Base-by-base conservation (phyloP, 306 rosid species). In the Cucurbita ficifolia region DNA sequence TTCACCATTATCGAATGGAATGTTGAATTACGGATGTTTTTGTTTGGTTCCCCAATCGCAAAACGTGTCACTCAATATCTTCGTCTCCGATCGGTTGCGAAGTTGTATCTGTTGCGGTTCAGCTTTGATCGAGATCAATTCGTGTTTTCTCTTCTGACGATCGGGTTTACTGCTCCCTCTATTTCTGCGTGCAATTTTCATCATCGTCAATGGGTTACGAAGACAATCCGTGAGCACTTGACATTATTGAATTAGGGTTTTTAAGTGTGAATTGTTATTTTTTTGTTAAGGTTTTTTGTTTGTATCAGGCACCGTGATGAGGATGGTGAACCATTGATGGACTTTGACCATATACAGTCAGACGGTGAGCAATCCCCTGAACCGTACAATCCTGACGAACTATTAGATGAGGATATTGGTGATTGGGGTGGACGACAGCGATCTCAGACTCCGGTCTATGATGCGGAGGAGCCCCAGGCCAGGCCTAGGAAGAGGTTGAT, bases 241-340 rank as follows among this genome's bases (percentile, higher is more conserved):
- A 58, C 29, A 71, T 72, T 38, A 55, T 46, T 45, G 61, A 56
- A 54, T 71, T 74, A 63, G 22, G 79, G 74, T 76, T 79, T 61
- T 76, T 78, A 80, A 80, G 70, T 68, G 29, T 33, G 59, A 73
- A 77, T 80, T 67, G 60, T 52, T 16, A 2, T 16, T 4, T 69
- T 58, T 75, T 50, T 67, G 1, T 17, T 14, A 4, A 0, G 17
- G 14, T 4, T 5, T 5, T 45, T n/a, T 49, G 22, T 48, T 76
- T 57, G 62, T 45, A 53, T 24, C 65, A 95, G 97, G 96, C 88
- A 82, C 69, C 96, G 96, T 16, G 97, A 95, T 19, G 99, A 95
- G 80, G 96, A 95, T 17, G 97, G 99, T 1, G 99, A 95, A 77
- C 86, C 96, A 0, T 83, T 95, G 89, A 95, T 95, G 97, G 87